Evolutionary conservation across 2,329 filamentous ascomycete species (phyloP).

Genomic region (Phaeosphaeria sp.): DNA sequence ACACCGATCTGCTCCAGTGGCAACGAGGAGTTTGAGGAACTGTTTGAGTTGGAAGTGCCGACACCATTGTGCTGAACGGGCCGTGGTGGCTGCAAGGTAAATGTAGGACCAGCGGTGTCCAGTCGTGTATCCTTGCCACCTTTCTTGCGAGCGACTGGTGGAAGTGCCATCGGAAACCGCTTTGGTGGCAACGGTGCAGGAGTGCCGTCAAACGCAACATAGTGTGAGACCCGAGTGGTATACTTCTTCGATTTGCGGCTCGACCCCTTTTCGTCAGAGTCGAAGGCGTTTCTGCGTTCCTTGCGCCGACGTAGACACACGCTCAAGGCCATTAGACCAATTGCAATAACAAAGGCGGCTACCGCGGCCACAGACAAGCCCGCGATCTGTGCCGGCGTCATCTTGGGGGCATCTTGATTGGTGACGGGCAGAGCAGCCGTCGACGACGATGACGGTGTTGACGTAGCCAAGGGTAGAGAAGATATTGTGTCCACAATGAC

Average conservation of each 20-base stretch:
- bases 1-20: slow-evolving; percentile 46
- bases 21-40: slow-evolving; percentile 28
- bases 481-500: slow-evolving; percentile 37
- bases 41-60: slow-evolving; percentile 25
- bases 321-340: slow-evolving; percentile 47
- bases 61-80: slow-evolving; percentile 30
- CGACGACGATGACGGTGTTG: slow-evolving; percentile 21
- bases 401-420: slow-evolving; percentile 25
- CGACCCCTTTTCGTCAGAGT: slow-evolving; percentile 30
- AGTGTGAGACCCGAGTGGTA: slow-evolving; percentile 32
- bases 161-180: slow-evolving; percentile 24
- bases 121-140: slow-evolving; percentile 2
- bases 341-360: slow-evolving; percentile 46
- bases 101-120: neutral
- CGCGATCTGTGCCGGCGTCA: slow-evolving; percentile 49
- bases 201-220: slow-evolving; percentile 15
- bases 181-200: slow-evolving; percentile 10
- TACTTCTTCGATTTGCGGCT: slow-evolving; percentile 17
- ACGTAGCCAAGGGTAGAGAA: slow-evolving; percentile 29
- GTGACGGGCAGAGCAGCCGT: slow-evolving; percentile 14
- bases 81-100: slow-evolving; percentile 8
- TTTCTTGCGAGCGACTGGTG: slow-evolving; percentile 14
- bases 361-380: slow-evolving; percentile 47
- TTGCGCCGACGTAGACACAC: slow-evolving; percentile 44
- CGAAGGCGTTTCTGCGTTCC: slow-evolving; percentile 31